Evolutionary conservation across 495 filamentous ascomycete genomes (phyloP).

Genomic region (Penicillium lagena): DNA sequence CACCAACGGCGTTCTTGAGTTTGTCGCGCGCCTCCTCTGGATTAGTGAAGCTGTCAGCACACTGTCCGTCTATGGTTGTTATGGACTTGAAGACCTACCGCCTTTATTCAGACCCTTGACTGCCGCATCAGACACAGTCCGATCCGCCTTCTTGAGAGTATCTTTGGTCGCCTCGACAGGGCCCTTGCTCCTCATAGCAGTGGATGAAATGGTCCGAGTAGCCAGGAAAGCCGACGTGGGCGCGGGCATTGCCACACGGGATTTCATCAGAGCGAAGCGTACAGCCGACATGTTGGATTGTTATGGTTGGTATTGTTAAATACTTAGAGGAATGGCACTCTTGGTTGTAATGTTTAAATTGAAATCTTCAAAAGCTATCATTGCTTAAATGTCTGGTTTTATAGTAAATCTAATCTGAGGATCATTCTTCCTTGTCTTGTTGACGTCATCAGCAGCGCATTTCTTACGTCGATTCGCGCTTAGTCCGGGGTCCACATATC

Average conservation of each 20-base stretch:
- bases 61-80: not conserved
- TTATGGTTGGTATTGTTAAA: not conserved
- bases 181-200: constrained; percentile 20
- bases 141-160: constrained; percentile 49
- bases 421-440: constrained; percentile 1
- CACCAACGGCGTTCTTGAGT: constrained; percentile 33
- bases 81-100: constrained; percentile 30
- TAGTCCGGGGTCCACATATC: constrained; percentile 2
- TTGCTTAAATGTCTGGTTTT: too few relatives aligned
- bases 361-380: not conserved
- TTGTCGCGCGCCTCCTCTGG: constrained; percentile 40
- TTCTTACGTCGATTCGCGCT: constrained; percentile 26
- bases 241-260: constrained; percentile 9
- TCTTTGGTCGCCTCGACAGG: constrained; percentile 49
- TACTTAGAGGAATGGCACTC: not conserved
- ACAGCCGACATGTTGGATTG: constrained; percentile 11
- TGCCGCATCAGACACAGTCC: constrained; percentile 44
- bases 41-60: not conserved
- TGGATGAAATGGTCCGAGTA: constrained; percentile 26
- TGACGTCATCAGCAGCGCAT: constrained; percentile 16
- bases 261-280: constrained; percentile 16
- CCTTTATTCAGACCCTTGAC: constrained; percentile 58
- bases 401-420: too few relatives aligned
- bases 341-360: not conserved
- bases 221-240: constrained; percentile 10